phyloP scores from a whole-genome alignment of 805 yeast genomes.

The Hanseniaspora lachancei region DNA sequence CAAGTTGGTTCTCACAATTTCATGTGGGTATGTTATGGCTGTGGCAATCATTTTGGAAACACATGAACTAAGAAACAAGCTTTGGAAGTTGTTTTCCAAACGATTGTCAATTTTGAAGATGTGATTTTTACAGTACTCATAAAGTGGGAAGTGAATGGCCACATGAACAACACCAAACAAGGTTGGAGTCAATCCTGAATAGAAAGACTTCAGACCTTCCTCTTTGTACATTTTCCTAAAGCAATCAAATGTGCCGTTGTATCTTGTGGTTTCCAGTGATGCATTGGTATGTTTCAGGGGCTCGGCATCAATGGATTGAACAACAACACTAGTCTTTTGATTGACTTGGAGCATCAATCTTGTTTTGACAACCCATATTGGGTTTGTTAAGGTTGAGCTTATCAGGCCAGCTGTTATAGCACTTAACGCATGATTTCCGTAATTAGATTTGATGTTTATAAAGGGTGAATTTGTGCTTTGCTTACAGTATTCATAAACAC shows the following conservation, averaged over 20 bases:
- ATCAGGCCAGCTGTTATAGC: constrained; percentile 85
- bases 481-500: constrained; percentile 75
- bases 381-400: constrained; percentile 76
- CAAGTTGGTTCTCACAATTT: constrained; percentile 79
- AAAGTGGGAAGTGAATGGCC: constrained; percentile 90
- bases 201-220: constrained; percentile 73
- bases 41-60: constrained; percentile 81
- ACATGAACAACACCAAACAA: constrained; percentile 83
- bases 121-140: constrained; percentile 57
- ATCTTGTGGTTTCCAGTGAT: constrained; percentile 24
- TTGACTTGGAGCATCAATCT: constrained; percentile 73
- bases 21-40: constrained; percentile 86
- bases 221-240: constrained; percentile 59
- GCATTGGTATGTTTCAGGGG: neutral
- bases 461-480: constrained; percentile 18
- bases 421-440: constrained; percentile 32
- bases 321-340: constrained; percentile 26
- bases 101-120: constrained; percentile 25
- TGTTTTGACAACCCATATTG: constrained; percentile 96
- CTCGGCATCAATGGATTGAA: constrained; percentile 19
- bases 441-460: constrained; percentile 14
- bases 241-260: constrained; percentile 74
- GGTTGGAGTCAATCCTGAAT: constrained; percentile 83
- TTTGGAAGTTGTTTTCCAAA: constrained; percentile 24
- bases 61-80: constrained; percentile 55